Evolutionary conservation across 176 grass and related monocot genomes (phyloP).

Genomic region (Oryza officinalis): DNA sequence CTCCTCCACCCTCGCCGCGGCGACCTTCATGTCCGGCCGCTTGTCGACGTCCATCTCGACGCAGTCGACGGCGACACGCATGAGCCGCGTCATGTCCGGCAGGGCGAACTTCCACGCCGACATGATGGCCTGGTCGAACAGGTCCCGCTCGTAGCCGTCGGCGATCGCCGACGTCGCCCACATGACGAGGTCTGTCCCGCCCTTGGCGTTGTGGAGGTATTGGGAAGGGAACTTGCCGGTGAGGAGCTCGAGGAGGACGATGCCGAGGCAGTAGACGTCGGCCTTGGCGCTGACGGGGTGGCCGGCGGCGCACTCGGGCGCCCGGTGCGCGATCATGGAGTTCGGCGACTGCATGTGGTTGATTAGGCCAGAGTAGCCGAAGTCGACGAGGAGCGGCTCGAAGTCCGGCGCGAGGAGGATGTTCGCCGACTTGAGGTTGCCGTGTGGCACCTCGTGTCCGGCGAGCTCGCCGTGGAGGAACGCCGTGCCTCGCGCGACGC

Average conservation of each 20-base stretch:
- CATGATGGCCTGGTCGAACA: constrained; percentile 69
- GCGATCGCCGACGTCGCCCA: constrained; percentile 65
- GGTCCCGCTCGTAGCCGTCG: constrained; percentile 65
- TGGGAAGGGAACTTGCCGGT: constrained; percentile 88
- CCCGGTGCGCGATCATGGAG: constrained; percentile 54
- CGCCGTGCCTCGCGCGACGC: constrained; percentile 53
- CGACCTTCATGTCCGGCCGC: constrained; percentile 57
- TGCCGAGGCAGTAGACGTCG: constrained; percentile 93
- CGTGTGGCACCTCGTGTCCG: constrained; percentile 55
- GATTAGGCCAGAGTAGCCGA: constrained; percentile 64
- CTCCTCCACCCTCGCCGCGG: constrained; percentile 57
- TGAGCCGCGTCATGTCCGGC: constrained; percentile 77
- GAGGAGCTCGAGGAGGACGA: constrained; percentile 89
- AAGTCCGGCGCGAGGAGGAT: constrained; percentile 78
- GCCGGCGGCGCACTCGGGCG: constrained; percentile 50
- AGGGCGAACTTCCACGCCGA: constrained; percentile 48
- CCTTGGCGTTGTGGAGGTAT: constrained; percentile 66
- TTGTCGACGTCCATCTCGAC: constrained; percentile 47
- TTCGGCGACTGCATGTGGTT: constrained; percentile 23
- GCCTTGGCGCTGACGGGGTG: constrained; percentile 47
- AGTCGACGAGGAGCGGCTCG: constrained; percentile 87
- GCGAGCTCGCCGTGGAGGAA: constrained; percentile 63
- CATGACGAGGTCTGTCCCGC: constrained; percentile 83
- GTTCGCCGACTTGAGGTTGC: constrained; percentile 95
- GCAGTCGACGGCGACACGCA: constrained; percentile 60